Evolutionary conservation across 228 moss, liverwort and hornwort genomes (phyloP).

Genomic region (Sphagnum fallax): DNA sequence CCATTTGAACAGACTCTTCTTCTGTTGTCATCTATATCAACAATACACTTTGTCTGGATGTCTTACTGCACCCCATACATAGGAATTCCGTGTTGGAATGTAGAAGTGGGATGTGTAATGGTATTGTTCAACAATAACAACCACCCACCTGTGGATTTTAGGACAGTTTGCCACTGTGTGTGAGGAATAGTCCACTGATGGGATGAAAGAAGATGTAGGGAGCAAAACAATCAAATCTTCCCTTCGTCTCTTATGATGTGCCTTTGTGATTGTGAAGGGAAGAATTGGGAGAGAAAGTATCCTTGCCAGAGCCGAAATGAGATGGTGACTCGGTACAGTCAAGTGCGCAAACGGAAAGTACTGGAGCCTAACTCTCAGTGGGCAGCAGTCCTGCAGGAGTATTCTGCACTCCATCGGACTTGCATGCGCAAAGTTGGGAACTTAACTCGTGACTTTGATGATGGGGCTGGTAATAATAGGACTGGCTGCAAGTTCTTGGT

Average conservation of each 20-base stretch:
- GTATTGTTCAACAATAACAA: neutral
- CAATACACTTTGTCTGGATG: no score
- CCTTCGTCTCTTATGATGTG: neutral
- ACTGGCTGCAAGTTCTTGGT: constrained; percentile 66
- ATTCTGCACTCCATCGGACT: constrained; percentile 55
- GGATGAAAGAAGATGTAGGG: no score
- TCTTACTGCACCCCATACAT: neutral
- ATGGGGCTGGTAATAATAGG: constrained; percentile 9
- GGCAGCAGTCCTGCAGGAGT: constrained; percentile 47
- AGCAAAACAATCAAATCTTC: neutral
- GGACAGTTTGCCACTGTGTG: neutral
- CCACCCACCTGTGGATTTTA: neutral
- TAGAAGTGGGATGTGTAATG: neutral
- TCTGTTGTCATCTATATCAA: no score
- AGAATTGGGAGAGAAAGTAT: constrained; percentile 47
- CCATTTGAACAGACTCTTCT: no score
- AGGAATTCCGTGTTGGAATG: neutral
- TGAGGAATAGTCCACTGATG: no score
- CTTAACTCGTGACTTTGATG: constrained; percentile 33
- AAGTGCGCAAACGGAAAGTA: constrained; percentile 19
- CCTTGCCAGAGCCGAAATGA: constrained; percentile 51
- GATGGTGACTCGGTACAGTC: constrained; percentile 36
- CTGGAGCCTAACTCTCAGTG: constrained; percentile 45
- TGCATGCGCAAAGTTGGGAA: constrained; percentile 46
- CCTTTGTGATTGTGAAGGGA: constrained; percentile 32